These are phyloP conservation scores for Torrubiellomyces zombiae DNA, from an alignment of 2,329 filamentous ascomycete genomes.

Conservation along the genomic window DNA sequence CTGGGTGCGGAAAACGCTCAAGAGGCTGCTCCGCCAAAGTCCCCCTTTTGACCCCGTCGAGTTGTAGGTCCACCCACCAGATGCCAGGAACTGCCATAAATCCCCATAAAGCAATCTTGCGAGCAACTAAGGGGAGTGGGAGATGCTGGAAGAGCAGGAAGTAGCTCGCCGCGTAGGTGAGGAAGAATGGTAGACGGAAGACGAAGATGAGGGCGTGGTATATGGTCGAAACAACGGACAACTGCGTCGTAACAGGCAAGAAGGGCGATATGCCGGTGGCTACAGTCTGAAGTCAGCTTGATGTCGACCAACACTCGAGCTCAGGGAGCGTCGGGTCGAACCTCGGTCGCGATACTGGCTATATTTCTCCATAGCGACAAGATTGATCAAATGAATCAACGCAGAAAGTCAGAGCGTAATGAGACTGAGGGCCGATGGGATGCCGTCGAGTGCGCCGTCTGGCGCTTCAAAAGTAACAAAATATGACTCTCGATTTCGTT, in stretches of 20 bases:
- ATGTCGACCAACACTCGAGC: not conserved
- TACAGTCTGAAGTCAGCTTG: conserved; percentile 18
- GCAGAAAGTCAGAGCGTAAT: no score
- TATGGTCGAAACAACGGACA: conserved; percentile 44
- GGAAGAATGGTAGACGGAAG: conserved; percentile 63
- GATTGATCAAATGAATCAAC: no score
- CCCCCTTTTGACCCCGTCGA: conserved; percentile 90
- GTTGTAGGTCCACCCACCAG: conserved; percentile 97
- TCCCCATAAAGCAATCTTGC: conserved; percentile 77
- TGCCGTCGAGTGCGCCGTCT: not conserved
- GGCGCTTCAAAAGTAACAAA: no score
- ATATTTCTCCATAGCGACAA: conserved; percentile 74
- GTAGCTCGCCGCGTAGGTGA: conserved; percentile 51
- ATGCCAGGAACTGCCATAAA: conserved; percentile 80
- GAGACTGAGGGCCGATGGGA: no score
- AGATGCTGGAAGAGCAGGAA: conserved; percentile 73
- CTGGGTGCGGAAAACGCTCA: conserved; percentile 59
- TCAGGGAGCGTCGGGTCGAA: conserved; percentile 18
- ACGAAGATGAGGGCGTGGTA: conserved; percentile 59
- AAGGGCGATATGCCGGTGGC: conserved; percentile 95
- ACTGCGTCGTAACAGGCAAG: conserved; percentile 58
- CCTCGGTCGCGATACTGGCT: conserved; percentile 86
- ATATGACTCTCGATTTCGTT: no score
- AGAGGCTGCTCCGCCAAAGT: conserved; percentile 60
- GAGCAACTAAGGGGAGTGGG: conserved; percentile 43